Evolutionary conservation across 768 basidiomycete species (phyloP).

Genomic region (Filobasidium floriforme): DNA sequence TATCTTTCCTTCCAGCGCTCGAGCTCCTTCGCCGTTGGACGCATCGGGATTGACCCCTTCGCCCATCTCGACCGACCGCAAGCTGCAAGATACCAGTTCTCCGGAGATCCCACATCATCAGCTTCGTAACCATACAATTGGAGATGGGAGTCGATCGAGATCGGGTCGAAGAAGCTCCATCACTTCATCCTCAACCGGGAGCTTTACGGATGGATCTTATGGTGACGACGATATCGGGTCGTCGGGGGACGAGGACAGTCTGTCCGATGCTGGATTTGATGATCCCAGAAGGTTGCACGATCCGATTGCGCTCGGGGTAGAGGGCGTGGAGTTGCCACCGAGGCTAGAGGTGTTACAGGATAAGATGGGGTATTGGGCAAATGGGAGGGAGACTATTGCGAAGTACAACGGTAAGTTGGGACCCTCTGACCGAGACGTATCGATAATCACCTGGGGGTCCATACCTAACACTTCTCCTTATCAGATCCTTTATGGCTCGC

Average conservation of each 20-base stretch:
- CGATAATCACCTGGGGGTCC: neutral
- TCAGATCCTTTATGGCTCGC: slow-evolving; percentile 40
- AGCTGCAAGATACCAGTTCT: slow-evolving; percentile 24
- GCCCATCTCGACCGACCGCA: slow-evolving; percentile 24
- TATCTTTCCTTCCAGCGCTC: slow-evolving; percentile 35
- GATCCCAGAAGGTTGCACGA: slow-evolving; percentile 8
- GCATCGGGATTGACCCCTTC: slow-evolving; percentile 11
- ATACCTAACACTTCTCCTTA: neutral
- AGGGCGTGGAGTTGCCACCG: slow-evolving; percentile 13
- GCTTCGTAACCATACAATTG: neutral
- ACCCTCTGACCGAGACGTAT: neutral
- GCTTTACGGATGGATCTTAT: slow-evolving; percentile 20
- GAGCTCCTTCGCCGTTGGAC: neutral
- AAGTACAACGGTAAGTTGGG: slow-evolving; percentile 39
- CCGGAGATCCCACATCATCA: slow-evolving; percentile 12
- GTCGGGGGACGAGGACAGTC: neutral
- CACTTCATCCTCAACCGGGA: slow-evolving; percentile 26
- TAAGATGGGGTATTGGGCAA: slow-evolving; percentile 19
- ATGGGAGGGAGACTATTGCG: slow-evolving; percentile 14
- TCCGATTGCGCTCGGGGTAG: neutral
- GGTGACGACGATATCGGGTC: neutral
- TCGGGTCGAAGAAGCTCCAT: slow-evolving; percentile 18
- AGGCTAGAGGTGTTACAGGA: slow-evolving; percentile 20
- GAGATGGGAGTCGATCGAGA: slow-evolving; percentile 7
- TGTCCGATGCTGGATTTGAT: neutral